A percentile compares a stretch with the other conserved stretches of the same genome.
These are phyloP conservation scores for Chaetomiaceae sp. DNA, from an alignment of 2,329 filamentous ascomycete genomes.

Conservation along the genomic window DNA sequence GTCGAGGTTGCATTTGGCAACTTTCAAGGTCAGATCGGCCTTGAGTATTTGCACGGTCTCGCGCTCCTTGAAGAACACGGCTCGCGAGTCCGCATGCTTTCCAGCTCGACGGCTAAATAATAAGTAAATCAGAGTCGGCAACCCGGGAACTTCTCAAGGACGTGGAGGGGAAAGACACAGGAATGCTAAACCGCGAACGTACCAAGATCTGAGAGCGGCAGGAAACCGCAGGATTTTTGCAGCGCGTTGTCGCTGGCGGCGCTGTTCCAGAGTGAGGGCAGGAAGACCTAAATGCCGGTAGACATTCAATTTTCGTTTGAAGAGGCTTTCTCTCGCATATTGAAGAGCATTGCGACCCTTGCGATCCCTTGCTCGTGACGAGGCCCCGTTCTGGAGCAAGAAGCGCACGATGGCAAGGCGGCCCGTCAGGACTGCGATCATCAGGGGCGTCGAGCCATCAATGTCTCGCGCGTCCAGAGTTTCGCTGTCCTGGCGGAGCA, in stretches of 20 bases:
- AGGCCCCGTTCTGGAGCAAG: conserved; percentile 8
- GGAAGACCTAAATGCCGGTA: conserved; percentile 9
- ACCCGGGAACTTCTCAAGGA: no score
- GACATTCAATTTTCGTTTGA: background rate
- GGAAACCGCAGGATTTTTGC: conserved; percentile 4
- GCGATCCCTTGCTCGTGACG: background rate
- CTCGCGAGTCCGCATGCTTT: background rate
- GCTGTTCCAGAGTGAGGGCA: background rate
- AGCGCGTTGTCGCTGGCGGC: background rate
- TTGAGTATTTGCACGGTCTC: background rate
- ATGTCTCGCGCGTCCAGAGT: background rate
- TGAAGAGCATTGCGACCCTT: background rate
- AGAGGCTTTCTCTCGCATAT: background rate
- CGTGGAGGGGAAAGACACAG: no score
- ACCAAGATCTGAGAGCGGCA: conserved; percentile 11
- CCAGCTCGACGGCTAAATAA: background rate
- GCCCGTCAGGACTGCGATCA: conserved; percentile 15
- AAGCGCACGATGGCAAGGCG: conserved; percentile 3
- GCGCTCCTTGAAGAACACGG: conserved; percentile 2
- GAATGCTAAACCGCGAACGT: no score
- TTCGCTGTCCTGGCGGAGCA: background rate
- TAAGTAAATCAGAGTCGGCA: no score
- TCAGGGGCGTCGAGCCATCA: conserved; percentile 10
- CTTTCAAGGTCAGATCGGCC: background rate
- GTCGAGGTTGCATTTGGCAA: conserved; percentile 1